Conservation (phyloP, 176 grass and related monocot genomes). For the Eleusine indica region DNA sequence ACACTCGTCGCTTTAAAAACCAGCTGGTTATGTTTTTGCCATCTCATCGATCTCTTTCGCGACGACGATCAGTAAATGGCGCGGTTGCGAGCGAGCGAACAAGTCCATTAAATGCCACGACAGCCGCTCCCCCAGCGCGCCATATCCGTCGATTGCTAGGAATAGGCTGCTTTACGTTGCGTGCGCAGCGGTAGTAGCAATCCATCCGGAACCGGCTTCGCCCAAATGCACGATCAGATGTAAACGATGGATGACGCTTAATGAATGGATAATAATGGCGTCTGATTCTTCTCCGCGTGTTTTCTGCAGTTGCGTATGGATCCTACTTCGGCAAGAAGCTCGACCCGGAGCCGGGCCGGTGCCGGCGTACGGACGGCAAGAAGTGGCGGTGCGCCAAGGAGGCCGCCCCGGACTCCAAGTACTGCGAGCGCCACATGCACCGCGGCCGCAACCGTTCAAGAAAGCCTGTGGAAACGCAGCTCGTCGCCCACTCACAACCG, state of each 20-base stretch:
- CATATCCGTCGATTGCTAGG: conserved; percentile 18
- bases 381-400: conserved; percentile 97
- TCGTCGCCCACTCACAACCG: conserved; percentile 46
- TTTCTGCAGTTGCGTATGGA: conserved; percentile 61
- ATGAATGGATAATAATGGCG: neutral
- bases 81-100: conserved; percentile 4
- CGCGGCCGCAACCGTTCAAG: conserved; percentile 95
- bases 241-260: neutral
- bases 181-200: conserved; percentile 2
- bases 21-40: neutral
- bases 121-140: conserved; percentile 13
- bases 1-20: neutral
- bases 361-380: conserved; percentile 94
- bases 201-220: neutral
- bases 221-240: conserved; percentile 12
- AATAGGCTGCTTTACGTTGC: conserved; percentile 12
- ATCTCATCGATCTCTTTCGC: neutral
- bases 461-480: conserved; percentile 99
- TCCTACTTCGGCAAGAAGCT: conserved; percentile 78
- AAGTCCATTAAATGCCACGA: conserved; percentile 9
- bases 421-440: conserved; percentile 99
- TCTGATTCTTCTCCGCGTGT: neutral
- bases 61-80: conserved; percentile 18
- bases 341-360: conserved; percentile 85
- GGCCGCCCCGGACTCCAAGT: conserved; percentile 87